Base-by-base conservation (phyloP, 176 grass and related monocot species). In the Melocanna baccifera region DNA sequence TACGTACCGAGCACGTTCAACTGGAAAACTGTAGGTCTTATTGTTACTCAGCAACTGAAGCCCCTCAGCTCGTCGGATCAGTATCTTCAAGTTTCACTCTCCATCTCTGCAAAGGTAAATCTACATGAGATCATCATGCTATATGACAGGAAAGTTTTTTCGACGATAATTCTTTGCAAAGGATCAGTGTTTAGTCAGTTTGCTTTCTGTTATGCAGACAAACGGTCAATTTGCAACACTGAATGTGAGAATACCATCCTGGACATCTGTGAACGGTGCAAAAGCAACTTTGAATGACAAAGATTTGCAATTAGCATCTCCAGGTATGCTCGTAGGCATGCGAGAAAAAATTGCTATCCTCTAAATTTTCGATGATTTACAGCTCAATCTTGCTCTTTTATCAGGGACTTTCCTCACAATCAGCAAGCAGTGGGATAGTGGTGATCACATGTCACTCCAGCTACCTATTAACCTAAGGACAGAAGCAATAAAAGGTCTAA, bases 1-100 rank as follows among this genome's bases (percentile, higher is more conserved):
- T 95, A 83, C 77, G 78, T 94, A 90, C 86, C 96, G 16, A 98
- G 91, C 86, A 90, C 89, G 16, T 98, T 95, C 70, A 95, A 80
- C 40, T 98, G 96, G 96, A 89, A 58, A 43, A 77, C 80, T 72
- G 56, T 78, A 51, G 96, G 93, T 32, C 73, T 95, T 76, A 22
- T 55, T 69, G 75, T 98, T 37, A 87, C 75, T 67, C 93, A 87
- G 67, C 40, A 92, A 72, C 42, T 87, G 62, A 88, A 89, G 45
- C 74, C 88, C 34, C 81, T 94, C 69, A 75, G 51, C 48, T 95
- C 96, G 7, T 85, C 67, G 1, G 89, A 98, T 75, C 90, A 85
- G 25, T 81, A 86, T 84, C 91, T 94, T 71, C 83, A 83, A 30
- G 68, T 95, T 57, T 89, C 89, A 53, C 28, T 98, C 34, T 89